Evolutionary conservation across 1,284 basidiomycete species (phyloP).

Genomic region (Puccinia coronata): DNA sequence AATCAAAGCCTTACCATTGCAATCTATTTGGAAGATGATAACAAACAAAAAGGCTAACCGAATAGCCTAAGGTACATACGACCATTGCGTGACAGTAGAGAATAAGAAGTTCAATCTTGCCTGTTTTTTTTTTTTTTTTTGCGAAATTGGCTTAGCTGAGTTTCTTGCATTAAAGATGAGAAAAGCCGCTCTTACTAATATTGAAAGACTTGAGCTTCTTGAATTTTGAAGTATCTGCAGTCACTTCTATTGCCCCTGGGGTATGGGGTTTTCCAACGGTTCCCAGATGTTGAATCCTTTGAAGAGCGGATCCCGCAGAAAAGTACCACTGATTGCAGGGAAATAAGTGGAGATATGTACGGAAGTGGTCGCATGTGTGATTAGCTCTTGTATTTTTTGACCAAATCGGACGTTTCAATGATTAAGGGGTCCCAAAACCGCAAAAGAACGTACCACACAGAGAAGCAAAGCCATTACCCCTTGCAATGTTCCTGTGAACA

Average conservation of each 20-base stretch:
- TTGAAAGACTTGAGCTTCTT: not conserved
- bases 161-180: not conserved
- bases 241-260: not conserved
- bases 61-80: not conserved
- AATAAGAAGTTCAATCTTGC: constrained; percentile 2
- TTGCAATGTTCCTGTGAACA: constrained; percentile 3
- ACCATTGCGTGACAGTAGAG: constrained; percentile 10
- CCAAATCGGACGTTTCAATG: no score
- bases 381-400: no score
- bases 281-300: not conserved
- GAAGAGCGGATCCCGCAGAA: not conserved
- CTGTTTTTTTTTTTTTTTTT: not conserved
- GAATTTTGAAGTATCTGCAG: not conserved
- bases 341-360: not conserved
- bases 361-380: not conserved
- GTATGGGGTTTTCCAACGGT: not conserved
- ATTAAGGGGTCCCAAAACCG: not conserved
- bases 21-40: constrained; percentile 14
- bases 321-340: not conserved
- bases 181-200: not conserved
- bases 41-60: constrained; percentile 2
- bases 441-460: not conserved
- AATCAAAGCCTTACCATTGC: not conserved
- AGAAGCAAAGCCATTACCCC: constrained; percentile 9
- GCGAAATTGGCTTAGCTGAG: not conserved